Evolutionary conservation across 768 basidiomycete species (phyloP).

Genomic region (Lactarius psammicola): DNA sequence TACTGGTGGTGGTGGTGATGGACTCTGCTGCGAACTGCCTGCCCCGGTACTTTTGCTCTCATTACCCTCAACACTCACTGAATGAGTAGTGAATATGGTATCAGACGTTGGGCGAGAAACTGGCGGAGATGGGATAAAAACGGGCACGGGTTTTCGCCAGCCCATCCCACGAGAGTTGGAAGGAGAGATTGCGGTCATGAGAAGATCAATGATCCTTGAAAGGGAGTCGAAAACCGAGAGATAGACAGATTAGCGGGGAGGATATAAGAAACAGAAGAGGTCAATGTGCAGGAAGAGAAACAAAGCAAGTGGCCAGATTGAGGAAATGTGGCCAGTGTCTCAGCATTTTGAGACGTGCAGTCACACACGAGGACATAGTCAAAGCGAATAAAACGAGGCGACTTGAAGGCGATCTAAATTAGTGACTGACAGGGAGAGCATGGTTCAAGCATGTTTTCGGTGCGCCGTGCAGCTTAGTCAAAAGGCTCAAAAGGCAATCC

Average conservation of each 20-base stretch:
- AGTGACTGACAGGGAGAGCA: background rate
- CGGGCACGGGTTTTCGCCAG: constrained; percentile 29
- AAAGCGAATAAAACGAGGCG: constrained; percentile 18
- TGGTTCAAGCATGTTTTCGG: constrained; percentile 23
- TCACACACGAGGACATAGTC: constrained; percentile 24
- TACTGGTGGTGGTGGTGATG: constrained; percentile 16
- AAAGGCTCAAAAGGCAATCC: constrained; percentile 1
- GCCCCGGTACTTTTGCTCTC: background rate
- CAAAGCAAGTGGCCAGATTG: constrained; percentile 12
- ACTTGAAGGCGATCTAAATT: constrained; percentile 7
- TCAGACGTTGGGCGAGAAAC: constrained; percentile 21
- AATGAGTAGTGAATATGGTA: constrained; percentile 17
- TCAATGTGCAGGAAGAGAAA: constrained; percentile 15
- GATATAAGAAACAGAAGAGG: constrained; percentile 21
- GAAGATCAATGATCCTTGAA: constrained; percentile 19
- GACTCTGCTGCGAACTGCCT: background rate
- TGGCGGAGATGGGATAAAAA: constrained; percentile 27
- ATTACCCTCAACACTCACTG: background rate
- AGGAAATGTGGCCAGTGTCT: constrained; percentile 19
- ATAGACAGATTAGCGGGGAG: constrained; percentile 13
- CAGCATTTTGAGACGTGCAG: background rate
- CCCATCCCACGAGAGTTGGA: constrained; percentile 22
- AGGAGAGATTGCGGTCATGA: constrained; percentile 22
- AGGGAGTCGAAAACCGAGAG: constrained; percentile 17
- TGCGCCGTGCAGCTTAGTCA: constrained; percentile 2